Evolutionary conservation across 2,329 filamentous ascomycete genomes (phyloP).

Genomic region (Diaporthe citriasiana): DNA sequence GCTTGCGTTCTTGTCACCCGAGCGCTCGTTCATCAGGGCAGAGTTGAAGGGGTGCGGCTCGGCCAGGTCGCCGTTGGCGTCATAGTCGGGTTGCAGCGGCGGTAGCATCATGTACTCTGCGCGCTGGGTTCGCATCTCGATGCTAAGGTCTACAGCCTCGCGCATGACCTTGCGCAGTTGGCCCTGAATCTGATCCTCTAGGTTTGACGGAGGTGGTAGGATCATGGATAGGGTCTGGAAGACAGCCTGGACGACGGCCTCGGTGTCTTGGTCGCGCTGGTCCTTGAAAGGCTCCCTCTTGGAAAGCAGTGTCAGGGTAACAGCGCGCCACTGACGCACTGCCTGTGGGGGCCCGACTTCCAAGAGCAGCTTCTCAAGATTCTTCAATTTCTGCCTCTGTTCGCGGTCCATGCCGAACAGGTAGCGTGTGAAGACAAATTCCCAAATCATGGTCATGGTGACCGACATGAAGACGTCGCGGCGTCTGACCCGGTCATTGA

Average conservation of each 20-base stretch:
- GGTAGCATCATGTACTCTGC: slow-evolving; percentile 99
- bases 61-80: slow-evolving; percentile 89
- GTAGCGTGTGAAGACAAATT: slow-evolving; percentile 97
- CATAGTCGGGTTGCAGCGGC: slow-evolving; percentile 93
- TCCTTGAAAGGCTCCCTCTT: slow-evolving; percentile 83
- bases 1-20: slow-evolving; percentile 67
- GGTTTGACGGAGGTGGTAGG: slow-evolving; percentile 85
- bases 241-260: slow-evolving; percentile 94
- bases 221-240: slow-evolving; percentile 87
- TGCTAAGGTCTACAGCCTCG: slow-evolving; percentile 88
- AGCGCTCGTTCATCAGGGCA: slow-evolving; percentile 91
- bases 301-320: slow-evolving; percentile 90
- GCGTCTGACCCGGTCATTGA: slow-evolving; percentile 87
- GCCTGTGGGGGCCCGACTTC: slow-evolving; percentile 90
- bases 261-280: slow-evolving; percentile 90
- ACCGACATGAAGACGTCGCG: slow-evolving; percentile 98
- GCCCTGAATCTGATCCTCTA: slow-evolving; percentile 84
- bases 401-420: slow-evolving; percentile 99
- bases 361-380: slow-evolving; percentile 89
- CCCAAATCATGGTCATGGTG: slow-evolving; percentile 99
- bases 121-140: slow-evolving; percentile 97
- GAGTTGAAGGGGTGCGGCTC: slow-evolving; percentile 94
- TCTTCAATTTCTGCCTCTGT: slow-evolving; percentile 97
- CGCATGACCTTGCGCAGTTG: slow-evolving; percentile 90
- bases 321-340: slow-evolving; percentile 97